These are phyloP conservation scores for Tillandsia fasciculata DNA, from an alignment of 176 grass and related monocot species.

Conservation along the genomic window DNA sequence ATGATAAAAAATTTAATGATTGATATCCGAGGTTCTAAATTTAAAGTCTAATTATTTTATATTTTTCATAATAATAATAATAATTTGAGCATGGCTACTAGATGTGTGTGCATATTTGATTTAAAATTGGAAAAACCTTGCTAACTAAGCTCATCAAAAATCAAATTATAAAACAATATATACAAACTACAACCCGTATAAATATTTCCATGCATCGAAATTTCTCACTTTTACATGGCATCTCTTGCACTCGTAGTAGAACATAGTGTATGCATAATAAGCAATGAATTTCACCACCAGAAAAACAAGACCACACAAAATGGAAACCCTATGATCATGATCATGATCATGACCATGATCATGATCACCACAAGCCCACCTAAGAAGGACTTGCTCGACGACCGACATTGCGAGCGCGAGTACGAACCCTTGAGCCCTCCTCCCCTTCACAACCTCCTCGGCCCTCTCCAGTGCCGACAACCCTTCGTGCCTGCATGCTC, in stretches of 20 bases:
- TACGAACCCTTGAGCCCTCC: constrained; percentile 7
- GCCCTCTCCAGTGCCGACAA: constrained; percentile 9
- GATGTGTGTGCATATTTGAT: too few relatives aligned
- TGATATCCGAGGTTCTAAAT: too few relatives aligned
- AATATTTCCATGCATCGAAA: background rate
- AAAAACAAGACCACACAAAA: background rate
- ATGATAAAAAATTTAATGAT: too few relatives aligned
- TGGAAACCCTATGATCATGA: too few relatives aligned
- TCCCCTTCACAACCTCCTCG: background rate
- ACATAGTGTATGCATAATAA: constrained; percentile 18
- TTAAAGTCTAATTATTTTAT: too few relatives aligned
- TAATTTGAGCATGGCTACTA: too few relatives aligned
- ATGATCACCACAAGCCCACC: background rate
- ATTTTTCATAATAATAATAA: too few relatives aligned
- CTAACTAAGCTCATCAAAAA: too few relatives aligned
- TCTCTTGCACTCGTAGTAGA: constrained; percentile 35
- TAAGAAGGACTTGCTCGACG: background rate
- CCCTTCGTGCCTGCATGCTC: background rate
- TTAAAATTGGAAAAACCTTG: too few relatives aligned
- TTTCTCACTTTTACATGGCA: background rate
- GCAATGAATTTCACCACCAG: constrained; percentile 16
- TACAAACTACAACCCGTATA: too few relatives aligned
- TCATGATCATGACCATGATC: too few relatives aligned
- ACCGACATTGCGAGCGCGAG: background rate
- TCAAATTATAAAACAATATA: too few relatives aligned